A percentile compares a stretch with the other conserved stretches of the same genome.
These are phyloP conservation scores for Dactylonectria estremocensis DNA, from an alignment of 2,329 filamentous ascomycete genomes.

Conservation along the genomic window DNA sequence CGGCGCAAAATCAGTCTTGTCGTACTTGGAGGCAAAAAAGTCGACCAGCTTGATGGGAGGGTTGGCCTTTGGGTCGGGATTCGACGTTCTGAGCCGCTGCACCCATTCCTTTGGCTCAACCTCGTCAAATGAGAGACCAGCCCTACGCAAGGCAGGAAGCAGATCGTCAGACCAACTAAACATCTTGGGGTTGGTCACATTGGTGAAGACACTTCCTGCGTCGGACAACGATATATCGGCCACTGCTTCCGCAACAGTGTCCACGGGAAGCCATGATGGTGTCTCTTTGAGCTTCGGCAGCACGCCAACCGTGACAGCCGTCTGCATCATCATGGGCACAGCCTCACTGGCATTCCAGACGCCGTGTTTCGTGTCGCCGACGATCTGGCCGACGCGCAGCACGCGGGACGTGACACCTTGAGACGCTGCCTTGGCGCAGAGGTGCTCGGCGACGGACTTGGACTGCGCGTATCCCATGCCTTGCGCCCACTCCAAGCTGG, in stretches of 20 bases:
- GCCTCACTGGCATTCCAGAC: constrained; percentile 67
- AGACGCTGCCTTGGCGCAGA: constrained; percentile 55
- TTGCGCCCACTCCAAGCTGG: constrained; percentile 57
- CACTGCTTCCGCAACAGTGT: constrained; percentile 57
- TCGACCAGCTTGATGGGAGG: constrained; percentile 68
- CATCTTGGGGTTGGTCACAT: constrained; percentile 63
- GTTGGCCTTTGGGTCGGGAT: constrained; percentile 61
- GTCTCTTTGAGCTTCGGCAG: constrained; percentile 63
- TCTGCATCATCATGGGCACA: constrained; percentile 66
- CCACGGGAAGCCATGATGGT: constrained; percentile 61
- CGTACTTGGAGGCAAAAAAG: constrained; percentile 58
- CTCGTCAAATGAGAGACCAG: constrained; percentile 61
- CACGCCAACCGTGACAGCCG: constrained; percentile 59
- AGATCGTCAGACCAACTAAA: constrained; percentile 67
- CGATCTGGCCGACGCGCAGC: constrained; percentile 65
- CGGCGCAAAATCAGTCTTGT: constrained; percentile 62
- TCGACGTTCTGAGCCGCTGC: constrained; percentile 56
- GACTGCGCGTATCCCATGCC: constrained; percentile 61
- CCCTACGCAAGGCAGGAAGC: constrained; percentile 60
- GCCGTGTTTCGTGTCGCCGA: constrained; percentile 62
- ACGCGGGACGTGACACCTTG: constrained; percentile 54
- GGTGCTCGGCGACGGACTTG: constrained; percentile 56
- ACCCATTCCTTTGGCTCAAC: constrained; percentile 62
- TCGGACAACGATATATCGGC: constrained; percentile 55
- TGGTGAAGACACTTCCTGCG: constrained; percentile 56